Evolutionary conservation across 306 rosid species (phyloP), one percentile per base, ranked within the genome.

Genomic region (Inga laurina): DNA sequence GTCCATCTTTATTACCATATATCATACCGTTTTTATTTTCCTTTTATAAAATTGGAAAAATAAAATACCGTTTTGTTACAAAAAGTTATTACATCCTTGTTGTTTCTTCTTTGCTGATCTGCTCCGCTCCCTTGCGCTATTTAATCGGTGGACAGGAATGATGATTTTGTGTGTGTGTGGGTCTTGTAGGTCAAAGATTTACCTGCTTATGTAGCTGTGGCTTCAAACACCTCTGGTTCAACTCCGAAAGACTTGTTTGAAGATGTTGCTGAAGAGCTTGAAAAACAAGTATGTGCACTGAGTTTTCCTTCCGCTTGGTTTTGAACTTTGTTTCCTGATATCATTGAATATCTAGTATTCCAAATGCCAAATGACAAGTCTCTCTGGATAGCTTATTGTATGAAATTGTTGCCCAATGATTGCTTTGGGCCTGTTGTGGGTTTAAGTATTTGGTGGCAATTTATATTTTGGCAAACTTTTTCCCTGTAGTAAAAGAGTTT

Each of bases 211-310:
- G 13, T 84, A 67, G 98, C 94, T 41, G 97, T 90, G 77, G 91
- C 92, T 62, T 89, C 95, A 85, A 95, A 95, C 85, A 91, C 89
- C 68, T 91, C 97, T 12, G 98, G 98, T 78, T 90, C 97, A 85
- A 95, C 95, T 82, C 89, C 98, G 16, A 95, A 95, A 82, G 97
- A 93, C 79, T 87, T 95, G 78, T 95, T 90, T 81, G 97, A 92
- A 86, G 98, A 93, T 88, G 93, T 91, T 83, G 90, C 86, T 41
- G 97, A 95, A 86, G 98, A 93, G 84, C 90, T 95, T 27, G 91
- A 88, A 75, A 93, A 95, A 89, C 94, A 93, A 88, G 98, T 95
- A 84, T 84, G 84, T 76, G 49, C 82, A 81, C 67, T 81, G 59
- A 70, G 32, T 61, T 70, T 59, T 86, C 66, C 75, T 82, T 78